Percentiles rank a stretch among this genome's conserved stretches.
phyloP scores from a whole-genome alignment of 352 stramenopile genomes.

The Pythium biforme region DNA sequence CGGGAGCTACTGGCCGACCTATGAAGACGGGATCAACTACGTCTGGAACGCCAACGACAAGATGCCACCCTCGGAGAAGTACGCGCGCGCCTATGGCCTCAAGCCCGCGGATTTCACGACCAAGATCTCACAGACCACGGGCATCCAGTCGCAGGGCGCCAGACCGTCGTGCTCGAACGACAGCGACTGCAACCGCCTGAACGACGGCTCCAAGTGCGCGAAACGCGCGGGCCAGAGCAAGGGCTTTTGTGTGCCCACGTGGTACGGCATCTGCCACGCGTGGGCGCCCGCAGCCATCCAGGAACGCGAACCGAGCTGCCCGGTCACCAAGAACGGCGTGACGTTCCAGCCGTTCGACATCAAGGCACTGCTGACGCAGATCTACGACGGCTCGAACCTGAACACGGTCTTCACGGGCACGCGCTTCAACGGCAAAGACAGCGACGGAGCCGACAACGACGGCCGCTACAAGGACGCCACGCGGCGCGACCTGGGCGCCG shows the following conservation, averaged over 20 bases:
- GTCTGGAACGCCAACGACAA: neutral
- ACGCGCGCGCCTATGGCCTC: neutral
- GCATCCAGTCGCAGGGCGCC: too few species aligned
- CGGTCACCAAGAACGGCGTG: conserved; percentile 16
- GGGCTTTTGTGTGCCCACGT: conserved; percentile 18
- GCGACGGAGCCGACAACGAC: conserved; percentile 11
- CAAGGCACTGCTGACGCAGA: conserved; percentile 23
- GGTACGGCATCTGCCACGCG: conserved; percentile 19
- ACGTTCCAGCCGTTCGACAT: conserved; percentile 29
- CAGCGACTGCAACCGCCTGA: too few species aligned
- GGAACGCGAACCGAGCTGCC: conserved; percentile 19
- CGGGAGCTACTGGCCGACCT: neutral
- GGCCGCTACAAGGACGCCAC: conserved; percentile 22
- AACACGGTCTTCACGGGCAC: conserved; percentile 19
- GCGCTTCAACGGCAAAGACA: conserved; percentile 20
- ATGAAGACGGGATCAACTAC: neutral
- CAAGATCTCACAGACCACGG: neutral
- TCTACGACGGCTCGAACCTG: conserved; percentile 23
- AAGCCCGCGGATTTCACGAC: neutral
- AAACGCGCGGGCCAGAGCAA: too few species aligned
- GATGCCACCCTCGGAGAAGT: neutral
- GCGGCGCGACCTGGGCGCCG: conserved; percentile 49
- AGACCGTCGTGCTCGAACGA: too few species aligned
- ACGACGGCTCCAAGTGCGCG: too few species aligned
- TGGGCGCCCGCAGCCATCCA: conserved; percentile 22